Evolutionary conservation across 140 eudicot species (phyloP).

Genomic region (Oenanthe javanica): DNA sequence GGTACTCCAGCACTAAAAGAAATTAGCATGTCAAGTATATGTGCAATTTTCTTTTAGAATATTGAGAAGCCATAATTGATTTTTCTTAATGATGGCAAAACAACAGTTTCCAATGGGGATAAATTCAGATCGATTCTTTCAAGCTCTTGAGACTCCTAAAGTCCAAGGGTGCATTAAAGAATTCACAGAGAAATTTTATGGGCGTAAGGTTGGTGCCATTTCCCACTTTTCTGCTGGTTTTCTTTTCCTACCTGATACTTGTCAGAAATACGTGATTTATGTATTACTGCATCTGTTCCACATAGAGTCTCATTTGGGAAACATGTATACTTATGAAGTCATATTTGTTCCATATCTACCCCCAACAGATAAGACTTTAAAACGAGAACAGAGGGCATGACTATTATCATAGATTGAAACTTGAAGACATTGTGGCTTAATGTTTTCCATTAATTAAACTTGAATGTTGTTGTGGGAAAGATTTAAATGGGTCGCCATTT

Average conservation of each 20-base stretch:
- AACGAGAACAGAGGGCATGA: neutral
- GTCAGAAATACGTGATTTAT: neutral
- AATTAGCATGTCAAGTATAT: neutral
- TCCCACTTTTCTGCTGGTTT: neutral
- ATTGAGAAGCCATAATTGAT: neutral
- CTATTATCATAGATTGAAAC: neutral
- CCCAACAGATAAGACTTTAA: neutral
- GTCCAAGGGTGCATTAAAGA: neutral
- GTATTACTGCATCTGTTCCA: constrained; percentile 1
- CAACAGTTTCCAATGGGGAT: constrained; percentile 87
- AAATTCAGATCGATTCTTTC: constrained; percentile 81
- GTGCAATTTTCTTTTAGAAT: neutral
- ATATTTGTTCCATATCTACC: neutral
- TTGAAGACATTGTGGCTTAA: neutral
- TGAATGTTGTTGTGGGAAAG: neutral
- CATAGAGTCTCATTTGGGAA: neutral
- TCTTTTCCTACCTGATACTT: neutral
- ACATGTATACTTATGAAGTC: neutral
- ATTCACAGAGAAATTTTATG: neutral
- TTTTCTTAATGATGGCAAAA: constrained; percentile 9
- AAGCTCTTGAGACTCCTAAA: constrained; percentile 32
- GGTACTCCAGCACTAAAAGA: neutral
- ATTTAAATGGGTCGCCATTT: too few relatives aligned
- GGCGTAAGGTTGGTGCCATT: neutral
- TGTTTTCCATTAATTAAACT: neutral